Evolutionary conservation across 2,329 filamentous ascomycete species (phyloP).

Genomic region (Trematosphaeria pertusa): DNA sequence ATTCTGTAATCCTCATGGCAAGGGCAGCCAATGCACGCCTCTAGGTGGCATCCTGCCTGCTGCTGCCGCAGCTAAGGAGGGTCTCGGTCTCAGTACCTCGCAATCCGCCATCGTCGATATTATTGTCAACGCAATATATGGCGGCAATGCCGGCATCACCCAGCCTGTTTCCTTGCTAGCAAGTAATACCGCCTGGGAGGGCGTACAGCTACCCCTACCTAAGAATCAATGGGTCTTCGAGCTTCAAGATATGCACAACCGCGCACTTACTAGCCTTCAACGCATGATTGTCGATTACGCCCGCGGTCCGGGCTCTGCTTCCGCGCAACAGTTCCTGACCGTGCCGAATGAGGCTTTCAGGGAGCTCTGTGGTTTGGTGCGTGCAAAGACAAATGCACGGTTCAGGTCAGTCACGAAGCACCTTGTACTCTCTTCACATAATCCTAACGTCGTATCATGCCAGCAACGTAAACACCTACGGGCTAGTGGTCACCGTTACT

Average conservation of each 20-base stretch:
- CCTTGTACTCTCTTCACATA: no score
- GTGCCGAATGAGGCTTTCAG: conserved; percentile 3
- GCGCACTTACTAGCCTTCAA: conserved; percentile 33
- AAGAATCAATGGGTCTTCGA: conserved; percentile 41
- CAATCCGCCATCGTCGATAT: conserved; percentile 9
- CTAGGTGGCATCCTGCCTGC: conserved; percentile 12
- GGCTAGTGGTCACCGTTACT: conserved; percentile 4
- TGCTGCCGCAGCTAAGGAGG: conserved; percentile 8
- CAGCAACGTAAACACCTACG: conserved; percentile 7
- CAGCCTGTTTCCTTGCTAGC: no score
- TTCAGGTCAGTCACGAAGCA: no score
- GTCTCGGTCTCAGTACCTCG: conserved; percentile 7
- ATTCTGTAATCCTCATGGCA: no score
- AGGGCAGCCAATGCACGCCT: conserved; percentile 10
- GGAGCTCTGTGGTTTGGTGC: conserved; percentile 8
- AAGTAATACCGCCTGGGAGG: conserved; percentile 1
- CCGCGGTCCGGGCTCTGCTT: neutral
- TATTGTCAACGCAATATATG: no score
- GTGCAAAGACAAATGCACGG: conserved; percentile 7
- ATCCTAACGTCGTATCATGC: no score
- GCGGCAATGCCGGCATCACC: no score
- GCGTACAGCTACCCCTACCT: conserved; percentile 21
- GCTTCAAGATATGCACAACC: conserved; percentile 32
- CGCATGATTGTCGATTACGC: conserved; percentile 12
- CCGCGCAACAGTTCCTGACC: conserved; percentile 9